Evolutionary conservation across 345 rosid species (phyloP), one percentile per base, ranked within the genome.

Genomic region (Anacardium occidentale): DNA sequence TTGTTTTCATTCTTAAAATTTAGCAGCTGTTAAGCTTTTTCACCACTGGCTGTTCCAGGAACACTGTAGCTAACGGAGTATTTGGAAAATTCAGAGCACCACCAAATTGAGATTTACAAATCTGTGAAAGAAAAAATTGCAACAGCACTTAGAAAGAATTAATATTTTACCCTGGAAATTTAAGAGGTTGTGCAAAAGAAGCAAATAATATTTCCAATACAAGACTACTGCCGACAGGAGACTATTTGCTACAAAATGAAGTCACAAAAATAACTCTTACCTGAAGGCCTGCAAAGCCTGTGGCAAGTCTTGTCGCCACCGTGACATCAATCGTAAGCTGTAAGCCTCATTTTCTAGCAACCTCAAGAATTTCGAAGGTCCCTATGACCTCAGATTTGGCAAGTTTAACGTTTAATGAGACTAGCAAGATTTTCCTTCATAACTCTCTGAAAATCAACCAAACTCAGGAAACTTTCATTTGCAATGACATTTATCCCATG

Each of bases 251-350:
- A 3, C 37, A 26, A 48, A 66, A 51, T 29, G 58, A 51, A 26
- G 20, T n/a, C 14, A 7, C 11, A 21, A 34, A 40, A 5, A 37
- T 21, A 18, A 44, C 7, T 15, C 14, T 83, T 79, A 88, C 99
- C 85, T 89, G 84, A 95, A 92, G 97, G 52, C 90, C 91, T 1
- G 97, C 91, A 74, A 94, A 94, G 57, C 97, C 98, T 90, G 93
- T 94, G 50, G 96, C 97, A 58, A 92, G 74, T 75, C 95, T 88
- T 21, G 97, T 92, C 83, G 92, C 98, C 42, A 92, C 91, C 97
- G 92, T 84, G 60, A 97, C 97, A 65, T 92, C 96, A 10, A 92
- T 87, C 98, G 92, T 95, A 37, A 90, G 85, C 73, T 85, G 83
- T 80, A 95, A 69, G 26, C 89, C 90, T 10, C 89, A 78, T 32